Evolutionary conservation across 176 grass and related monocot species (phyloP), one percentile per base, ranked within the genome.

Genomic region (Oryza rufipogon): DNA sequence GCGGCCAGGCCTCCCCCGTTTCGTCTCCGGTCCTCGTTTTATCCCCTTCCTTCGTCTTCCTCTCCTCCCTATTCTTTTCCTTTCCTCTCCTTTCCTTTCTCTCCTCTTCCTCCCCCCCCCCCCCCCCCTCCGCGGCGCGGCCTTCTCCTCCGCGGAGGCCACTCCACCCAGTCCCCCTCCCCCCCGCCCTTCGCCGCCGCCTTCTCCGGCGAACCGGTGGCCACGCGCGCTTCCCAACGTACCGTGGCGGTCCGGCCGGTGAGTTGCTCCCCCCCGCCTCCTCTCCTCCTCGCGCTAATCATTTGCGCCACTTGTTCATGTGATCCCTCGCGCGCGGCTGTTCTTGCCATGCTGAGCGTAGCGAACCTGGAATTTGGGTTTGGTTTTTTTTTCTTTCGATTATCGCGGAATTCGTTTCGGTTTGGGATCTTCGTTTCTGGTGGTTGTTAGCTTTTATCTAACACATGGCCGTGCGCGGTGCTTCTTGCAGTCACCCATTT

Each of bases 401-500:
- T 76, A 34, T 56, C 42, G 30, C 64, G 34, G 71, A 19, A 68
- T 54, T 44, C 32, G 54, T 32, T 25, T 48, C 1, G 32, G 51
- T 68, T n/a, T 44, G 64, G 64, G 76, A 77, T 64, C 67, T 73
- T 66, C 41, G 12, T 73, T 73, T 73, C 3, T 26, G 26, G 13
- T 30, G 1, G 7, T 9, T 46, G 54, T 4, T 32, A 15, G 49
- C 30, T 56, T 56, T 75, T 4, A 54, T 38, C 39, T 11, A 38
- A 5, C 47, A 5, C 47, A 2, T 33, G 39, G 47, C 22, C 4
- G 13, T 20, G 48, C 33, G 66, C 64, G 14, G 30, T 32, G 28
- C 34, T 70, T 84, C 73, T 69, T 90, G 71, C 90, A 95, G 78
- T 80, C 89, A 65, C 66, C 68, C 15, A 47, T 51, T 51, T 81